These are phyloP conservation scores for Penicillium coprophilum DNA, from an alignment of 495 filamentous ascomycete genomes.

Conservation along the genomic window DNA sequence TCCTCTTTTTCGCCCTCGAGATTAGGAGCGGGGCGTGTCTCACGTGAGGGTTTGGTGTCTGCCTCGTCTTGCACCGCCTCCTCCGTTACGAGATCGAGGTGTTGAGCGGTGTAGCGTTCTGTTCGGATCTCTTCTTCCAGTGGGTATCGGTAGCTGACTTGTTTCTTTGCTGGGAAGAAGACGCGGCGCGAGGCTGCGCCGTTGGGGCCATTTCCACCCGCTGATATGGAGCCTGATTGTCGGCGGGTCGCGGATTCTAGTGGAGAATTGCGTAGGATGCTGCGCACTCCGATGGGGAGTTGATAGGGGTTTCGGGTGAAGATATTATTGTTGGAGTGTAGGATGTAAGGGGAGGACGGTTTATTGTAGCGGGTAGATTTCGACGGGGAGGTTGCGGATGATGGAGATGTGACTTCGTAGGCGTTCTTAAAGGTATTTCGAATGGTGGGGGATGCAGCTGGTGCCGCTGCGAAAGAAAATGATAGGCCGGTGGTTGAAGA, in stretches of 20 bases:
- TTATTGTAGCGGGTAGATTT: conserved; percentile 36
- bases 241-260: conserved; percentile 36
- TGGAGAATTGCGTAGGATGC: conserved; percentile 77
- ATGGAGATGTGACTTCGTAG: conserved; percentile 66
- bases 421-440: conserved; percentile 83
- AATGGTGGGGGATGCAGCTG: conserved; percentile 68
- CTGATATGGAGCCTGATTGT: conserved; percentile 41
- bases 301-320: conserved; percentile 56
- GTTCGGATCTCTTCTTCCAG: conserved; percentile 58
- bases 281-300: conserved; percentile 62
- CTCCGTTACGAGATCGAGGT: conserved; percentile 31
- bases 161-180: conserved; percentile 58
- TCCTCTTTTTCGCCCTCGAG: conserved; percentile 37
- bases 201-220: conserved; percentile 33
- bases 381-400: conserved; percentile 51
- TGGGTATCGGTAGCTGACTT: conserved; percentile 52
- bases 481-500: conserved; percentile 55
- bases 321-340: conserved; percentile 26
- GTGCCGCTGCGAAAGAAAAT: conserved; percentile 56
- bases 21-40: conserved; percentile 19
- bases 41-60: conserved; percentile 13
- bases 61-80: conserved; percentile 14
- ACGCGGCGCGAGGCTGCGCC: conserved; percentile 42
- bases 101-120: conserved; percentile 50
- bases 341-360: conserved; percentile 28